Evolutionary conservation across 345 rosid species (phyloP), one percentile per base, ranked within the genome.

Genomic region (Corchorus olitorius): DNA sequence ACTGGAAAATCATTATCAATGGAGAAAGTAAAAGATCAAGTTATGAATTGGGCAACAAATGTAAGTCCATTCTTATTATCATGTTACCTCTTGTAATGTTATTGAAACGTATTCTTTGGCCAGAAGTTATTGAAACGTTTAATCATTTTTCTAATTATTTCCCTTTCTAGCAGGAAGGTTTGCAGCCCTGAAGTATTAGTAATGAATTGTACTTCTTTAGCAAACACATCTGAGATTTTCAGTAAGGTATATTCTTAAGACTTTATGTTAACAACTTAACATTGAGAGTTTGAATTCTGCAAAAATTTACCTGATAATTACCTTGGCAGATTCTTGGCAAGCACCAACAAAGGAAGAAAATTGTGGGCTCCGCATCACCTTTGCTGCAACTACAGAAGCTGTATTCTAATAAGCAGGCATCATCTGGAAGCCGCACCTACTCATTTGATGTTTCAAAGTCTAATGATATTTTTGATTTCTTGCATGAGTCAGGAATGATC

Each of bases 1-100:
- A 93, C 99, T 0, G 98, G 99, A 4, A 95, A 95, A 77, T 88
- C 98, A 0, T 66, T 95, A 72, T 91, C 97, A 1, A 87, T 91
- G 92, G 93, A 87, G 75, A 91, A 83, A 85, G 89, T 93, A 45
- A 87, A 85, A 69, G 85, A 81, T 46, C 82, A 75, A 22, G 72
- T 88, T 72, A 68, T 83, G 77, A 87, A 91, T 2, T 95, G 98
- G 97, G 84, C 89, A 6, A 81, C 77, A 52, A 83, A 90, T 89
- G 98, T 95, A 71, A 8, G 68, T 20, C 63, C 39, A 9, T 62
- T 33, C 68, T 75, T 22, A n/a, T n/a, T 17, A 33, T 49, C 62
- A 10, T 3, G 35, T 52, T 52, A 19, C 33, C 49, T 45, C 9
- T 53, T 70, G 34, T 4, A 35, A 53, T 70, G 27, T 6, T n/a